Evolutionary conservation across 441 rosid species (phyloP), one percentile per base, ranked within the genome.

Genomic region (Adansonia madagascariensis): DNA sequence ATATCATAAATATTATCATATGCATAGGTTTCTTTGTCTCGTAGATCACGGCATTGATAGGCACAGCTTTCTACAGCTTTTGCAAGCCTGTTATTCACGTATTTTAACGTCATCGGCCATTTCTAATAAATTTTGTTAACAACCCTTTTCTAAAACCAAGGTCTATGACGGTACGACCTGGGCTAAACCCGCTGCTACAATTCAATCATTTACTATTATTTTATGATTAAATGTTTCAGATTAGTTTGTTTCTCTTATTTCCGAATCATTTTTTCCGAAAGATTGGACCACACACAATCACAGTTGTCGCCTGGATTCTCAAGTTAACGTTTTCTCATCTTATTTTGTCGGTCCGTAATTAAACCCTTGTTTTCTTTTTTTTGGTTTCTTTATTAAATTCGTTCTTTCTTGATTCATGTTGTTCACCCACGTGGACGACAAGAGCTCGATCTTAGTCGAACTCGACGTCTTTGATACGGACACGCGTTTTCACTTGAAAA

Each of bases 401-500:
- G 14, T 50, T 10, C 0, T 1, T 50, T 12, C n/a, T 8, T 41
- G 50, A 14, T 14, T 50, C 12, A 22, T 24, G 17, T 31, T 47
- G 50, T 47, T 5, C 20, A 1, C 14, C 60, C 60, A 70, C 74
- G 74, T 70, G 60, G 20, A 70, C 46, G 74, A 50, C 46, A 50
- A 14, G 22, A 6, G 3, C 22, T 15, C 68, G 47, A 35, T 63
- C 35, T 22, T 2, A 35, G 0, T 64, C 47, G 5, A 52, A 3
- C 11, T 24, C 11, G 0, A 22, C 8, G 17, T 70, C 22, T 50
- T 14, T 2, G 17, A 7, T 2, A 22, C 6, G 52, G 50, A 66
- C 71, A 69, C 73, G 35, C 20, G 59, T 69, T 9, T 50, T 18
- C 57, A 12, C 10, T 20, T 22, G 6, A 47, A 22, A 69, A 46